Conservation (phyloP, 768 basidiomycete genomes). For the Macrolepiota albuminosa region DNA sequence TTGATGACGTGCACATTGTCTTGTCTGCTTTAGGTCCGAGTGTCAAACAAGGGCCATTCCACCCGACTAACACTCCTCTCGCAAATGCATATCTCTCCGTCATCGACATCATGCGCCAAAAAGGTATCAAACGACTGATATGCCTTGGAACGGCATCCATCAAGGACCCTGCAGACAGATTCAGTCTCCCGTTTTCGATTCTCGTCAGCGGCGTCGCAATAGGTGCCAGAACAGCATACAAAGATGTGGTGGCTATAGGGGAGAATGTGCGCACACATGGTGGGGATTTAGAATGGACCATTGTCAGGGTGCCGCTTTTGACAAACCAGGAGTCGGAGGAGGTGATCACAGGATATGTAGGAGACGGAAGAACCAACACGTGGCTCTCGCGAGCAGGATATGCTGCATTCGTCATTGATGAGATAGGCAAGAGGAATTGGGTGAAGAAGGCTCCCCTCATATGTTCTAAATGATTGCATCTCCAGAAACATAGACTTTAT, state of each 20-base stretch:
- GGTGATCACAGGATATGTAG: constrained; percentile 59
- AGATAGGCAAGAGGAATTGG: constrained; percentile 59
- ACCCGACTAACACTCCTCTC: constrained; percentile 51
- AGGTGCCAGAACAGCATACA: constrained; percentile 54
- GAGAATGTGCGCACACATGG: constrained; percentile 46
- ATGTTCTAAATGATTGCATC: constrained; percentile 15
- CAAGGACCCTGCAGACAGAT: constrained; percentile 55
- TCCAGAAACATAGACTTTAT: neutral
- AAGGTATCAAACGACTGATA: constrained; percentile 53
- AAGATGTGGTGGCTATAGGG: constrained; percentile 63
- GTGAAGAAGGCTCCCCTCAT: constrained; percentile 44
- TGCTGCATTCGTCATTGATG: constrained; percentile 53
- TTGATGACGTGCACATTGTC: constrained; percentile 56
- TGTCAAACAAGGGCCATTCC: constrained; percentile 26
- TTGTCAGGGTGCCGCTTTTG: constrained; percentile 63
- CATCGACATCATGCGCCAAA: constrained; percentile 51
- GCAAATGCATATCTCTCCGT: constrained; percentile 54
- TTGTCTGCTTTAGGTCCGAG: constrained; percentile 63
- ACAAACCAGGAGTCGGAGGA: constrained; percentile 41
- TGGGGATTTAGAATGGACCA: constrained; percentile 59
- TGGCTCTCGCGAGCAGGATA: constrained; percentile 54
- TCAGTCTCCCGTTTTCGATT: constrained; percentile 37
- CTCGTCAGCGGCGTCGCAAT: constrained; percentile 38
- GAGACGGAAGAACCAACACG: constrained; percentile 51
- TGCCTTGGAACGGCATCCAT: constrained; percentile 66